phyloP scores from a whole-genome alignment of 805 yeast species.

The Priceomyces fermenticarens region DNA sequence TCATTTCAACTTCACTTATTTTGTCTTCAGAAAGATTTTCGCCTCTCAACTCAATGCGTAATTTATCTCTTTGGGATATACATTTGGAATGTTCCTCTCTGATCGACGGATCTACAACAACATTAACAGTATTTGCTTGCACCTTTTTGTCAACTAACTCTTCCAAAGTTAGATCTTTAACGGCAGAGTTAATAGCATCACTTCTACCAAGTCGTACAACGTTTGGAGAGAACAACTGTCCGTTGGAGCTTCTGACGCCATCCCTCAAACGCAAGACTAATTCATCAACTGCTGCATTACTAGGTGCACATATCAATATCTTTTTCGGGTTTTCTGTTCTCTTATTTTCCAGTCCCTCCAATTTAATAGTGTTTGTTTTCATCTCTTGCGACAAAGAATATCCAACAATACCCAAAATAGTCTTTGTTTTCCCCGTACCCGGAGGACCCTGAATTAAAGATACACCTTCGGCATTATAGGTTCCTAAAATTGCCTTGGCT shows the following conservation, averaged over 20 bases:
- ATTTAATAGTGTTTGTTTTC: constrained; percentile 15
- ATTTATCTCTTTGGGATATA: constrained; percentile 53
- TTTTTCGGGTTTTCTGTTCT: constrained; percentile 35
- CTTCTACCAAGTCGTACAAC: constrained; percentile 87
- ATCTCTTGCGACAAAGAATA: constrained; percentile 50
- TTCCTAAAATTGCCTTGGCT: constrained; percentile 81
- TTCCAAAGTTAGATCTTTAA: constrained; percentile 79
- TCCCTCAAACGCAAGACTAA: constrained; percentile 74
- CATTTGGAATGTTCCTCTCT: constrained; percentile 51
- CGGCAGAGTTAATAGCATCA: constrained; percentile 82
- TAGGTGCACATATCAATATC: constrained; percentile 91
- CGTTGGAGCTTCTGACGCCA: constrained; percentile 62
- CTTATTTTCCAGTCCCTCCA: neutral
- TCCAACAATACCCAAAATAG: constrained; percentile 89
- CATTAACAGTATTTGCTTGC: constrained; percentile 34
- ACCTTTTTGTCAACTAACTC: constrained; percentile 72
- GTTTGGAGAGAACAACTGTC: constrained; percentile 53
- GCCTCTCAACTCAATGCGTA: constrained; percentile 39
- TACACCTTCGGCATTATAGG: constrained; percentile 69
- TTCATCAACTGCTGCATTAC: constrained; percentile 99
- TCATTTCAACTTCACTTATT: constrained; percentile 45
- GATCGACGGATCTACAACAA: constrained; percentile 44
- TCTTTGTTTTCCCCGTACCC: constrained; percentile 98
- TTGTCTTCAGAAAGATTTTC: constrained; percentile 35
- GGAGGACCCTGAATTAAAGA: constrained; percentile 98